phyloP scores from a whole-genome alignment of 305 asterid genomes.

The Striga hermonthica region DNA sequence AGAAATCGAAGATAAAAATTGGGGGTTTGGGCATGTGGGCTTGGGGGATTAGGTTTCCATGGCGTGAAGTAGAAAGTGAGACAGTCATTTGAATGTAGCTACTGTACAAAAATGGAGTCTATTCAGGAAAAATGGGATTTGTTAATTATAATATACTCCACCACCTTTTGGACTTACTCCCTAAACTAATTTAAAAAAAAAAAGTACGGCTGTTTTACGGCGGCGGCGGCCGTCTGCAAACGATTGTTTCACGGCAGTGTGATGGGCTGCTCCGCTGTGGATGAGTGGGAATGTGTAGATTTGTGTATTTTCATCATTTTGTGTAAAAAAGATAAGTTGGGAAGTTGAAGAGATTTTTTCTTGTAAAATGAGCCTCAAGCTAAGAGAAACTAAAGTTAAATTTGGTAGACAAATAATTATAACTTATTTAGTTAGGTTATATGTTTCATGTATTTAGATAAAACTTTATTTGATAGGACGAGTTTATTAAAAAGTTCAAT shows the following conservation, averaged over 20 bases:
- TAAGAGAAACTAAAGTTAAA: too few relatives aligned
- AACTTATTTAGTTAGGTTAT: too few relatives aligned
- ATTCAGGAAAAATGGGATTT: not conserved
- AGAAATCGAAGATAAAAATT: not conserved
- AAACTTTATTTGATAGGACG: too few relatives aligned
- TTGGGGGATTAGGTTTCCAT: constrained; percentile 12
- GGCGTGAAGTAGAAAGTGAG: constrained; percentile 3
- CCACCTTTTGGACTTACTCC: not conserved
- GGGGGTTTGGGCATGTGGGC: not conserved
- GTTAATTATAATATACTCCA: not conserved
- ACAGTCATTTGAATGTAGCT: not conserved
- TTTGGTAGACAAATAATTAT: too few relatives aligned
- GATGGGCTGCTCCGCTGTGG: not conserved
- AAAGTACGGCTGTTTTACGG: not conserved
- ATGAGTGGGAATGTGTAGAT: not conserved
- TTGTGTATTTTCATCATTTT: not conserved
- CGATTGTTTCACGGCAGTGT: not conserved
- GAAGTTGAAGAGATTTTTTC: not conserved
- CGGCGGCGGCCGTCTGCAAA: not conserved
- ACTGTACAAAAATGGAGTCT: constrained; percentile 6
- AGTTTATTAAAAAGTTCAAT: too few relatives aligned
- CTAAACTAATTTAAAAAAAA: too few relatives aligned
- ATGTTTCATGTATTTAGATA: too few relatives aligned
- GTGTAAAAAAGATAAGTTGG: not conserved
- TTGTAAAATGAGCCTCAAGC: too few relatives aligned